A percentile compares a stretch with the other conserved stretches of the same genome.
Conservation (phyloP, 1,139 yeast species). For the Lodderomyces beijingensis region DNA sequence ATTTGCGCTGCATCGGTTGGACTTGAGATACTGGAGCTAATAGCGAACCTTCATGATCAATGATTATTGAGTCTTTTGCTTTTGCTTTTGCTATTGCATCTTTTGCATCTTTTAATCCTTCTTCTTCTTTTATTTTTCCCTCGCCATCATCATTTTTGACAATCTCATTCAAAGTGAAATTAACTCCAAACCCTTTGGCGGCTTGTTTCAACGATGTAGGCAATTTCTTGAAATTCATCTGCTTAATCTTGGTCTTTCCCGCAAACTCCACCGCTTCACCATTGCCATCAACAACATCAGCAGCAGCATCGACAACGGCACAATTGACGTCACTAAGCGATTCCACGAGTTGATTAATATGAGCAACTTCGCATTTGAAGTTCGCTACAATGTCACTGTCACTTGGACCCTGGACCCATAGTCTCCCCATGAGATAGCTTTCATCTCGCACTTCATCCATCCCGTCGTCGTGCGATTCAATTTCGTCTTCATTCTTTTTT, state of each 20-base stretch:
- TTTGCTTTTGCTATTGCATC: constrained; percentile 18
- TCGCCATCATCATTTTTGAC: background rate
- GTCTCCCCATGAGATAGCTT: constrained; percentile 76
- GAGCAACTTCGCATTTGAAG: constrained; percentile 11
- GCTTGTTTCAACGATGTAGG: background rate
- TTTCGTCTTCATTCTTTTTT: background rate
- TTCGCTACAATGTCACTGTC: constrained; percentile 48
- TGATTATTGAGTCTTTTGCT: constrained; percentile 16
- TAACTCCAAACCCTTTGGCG: background rate
- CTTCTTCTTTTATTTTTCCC: constrained; percentile 8
- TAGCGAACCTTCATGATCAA: constrained; percentile 46
- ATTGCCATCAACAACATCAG: background rate
- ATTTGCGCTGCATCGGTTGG: constrained; percentile 54
- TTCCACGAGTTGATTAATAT: constrained; percentile 6
- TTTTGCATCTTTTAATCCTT: constrained; percentile 16
- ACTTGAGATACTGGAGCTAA: constrained; percentile 22
- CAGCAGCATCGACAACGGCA: constrained; percentile 13
- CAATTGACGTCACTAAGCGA: constrained; percentile 3
- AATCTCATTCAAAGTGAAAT: constrained; percentile 5
- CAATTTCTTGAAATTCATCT: background rate
- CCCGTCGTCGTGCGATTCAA: constrained; percentile 31
- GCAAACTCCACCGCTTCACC: background rate
- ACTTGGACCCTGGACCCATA: constrained; percentile 94
- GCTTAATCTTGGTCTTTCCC: background rate
- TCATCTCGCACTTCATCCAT: constrained; percentile 45